phyloP scores from a whole-genome alignment of 2,329 filamentous ascomycete species.

The Cladosporium oxysporum region DNA sequence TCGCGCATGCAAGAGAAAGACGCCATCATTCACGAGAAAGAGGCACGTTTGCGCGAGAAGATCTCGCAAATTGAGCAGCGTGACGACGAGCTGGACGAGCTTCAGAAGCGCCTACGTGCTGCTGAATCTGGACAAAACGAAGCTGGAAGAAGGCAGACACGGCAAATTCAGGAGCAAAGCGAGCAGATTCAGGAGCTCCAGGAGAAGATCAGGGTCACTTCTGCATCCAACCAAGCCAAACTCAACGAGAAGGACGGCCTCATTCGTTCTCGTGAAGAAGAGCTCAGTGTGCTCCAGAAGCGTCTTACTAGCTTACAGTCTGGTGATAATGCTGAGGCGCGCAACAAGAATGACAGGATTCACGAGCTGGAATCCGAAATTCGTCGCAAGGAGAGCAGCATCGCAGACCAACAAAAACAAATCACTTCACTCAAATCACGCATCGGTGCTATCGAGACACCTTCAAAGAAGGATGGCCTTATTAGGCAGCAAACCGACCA shows the following conservation, averaged over 20 bases:
- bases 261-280: conserved; percentile 44
- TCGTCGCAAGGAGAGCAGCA: conserved; percentile 34
- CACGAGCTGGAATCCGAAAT: conserved; percentile 43
- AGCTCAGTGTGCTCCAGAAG: conserved; percentile 40
- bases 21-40: conserved; percentile 66
- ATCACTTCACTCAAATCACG: conserved; percentile 37
- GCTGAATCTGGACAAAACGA: conserved; percentile 33
- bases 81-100: conserved; percentile 64
- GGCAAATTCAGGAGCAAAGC: conserved; percentile 54
- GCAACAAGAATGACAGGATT: conserved; percentile 35
- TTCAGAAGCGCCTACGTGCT: conserved; percentile 35
- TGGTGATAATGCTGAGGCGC: conserved; percentile 35
- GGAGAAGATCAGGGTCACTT: conserved; percentile 49
- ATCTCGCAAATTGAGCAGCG: conserved; percentile 71
- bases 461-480: conserved; percentile 40
- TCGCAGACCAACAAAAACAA: conserved; percentile 36
- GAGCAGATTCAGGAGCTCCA: conserved; percentile 51
- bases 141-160: conserved; percentile 48
- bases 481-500: conserved; percentile 40
- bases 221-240: conserved; percentile 43
- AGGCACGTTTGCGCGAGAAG: conserved; percentile 74
- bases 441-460: conserved; percentile 38
- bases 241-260: conserved; percentile 44
- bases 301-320: conserved; percentile 35
- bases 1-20: conserved; percentile 41